Percentiles rank a stretch among this genome's conserved stretches.
Evolutionary conservation across 2,329 filamentous ascomycete species (phyloP).

Genomic region (Cladosporium phlei): DNA sequence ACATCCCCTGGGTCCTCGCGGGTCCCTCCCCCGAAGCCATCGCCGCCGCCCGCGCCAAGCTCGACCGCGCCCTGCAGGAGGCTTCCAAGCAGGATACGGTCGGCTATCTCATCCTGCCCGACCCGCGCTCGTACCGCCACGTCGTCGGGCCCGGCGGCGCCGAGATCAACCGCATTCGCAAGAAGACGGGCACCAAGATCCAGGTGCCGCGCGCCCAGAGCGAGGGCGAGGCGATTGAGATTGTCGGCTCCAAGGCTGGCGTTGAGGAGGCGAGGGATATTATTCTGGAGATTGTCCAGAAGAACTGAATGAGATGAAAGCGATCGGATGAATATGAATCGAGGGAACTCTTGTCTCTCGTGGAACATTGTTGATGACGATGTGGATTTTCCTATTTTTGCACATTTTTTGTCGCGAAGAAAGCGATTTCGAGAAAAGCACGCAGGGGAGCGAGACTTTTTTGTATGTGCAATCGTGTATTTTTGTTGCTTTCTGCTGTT

Average conservation of each 20-base stretch:
- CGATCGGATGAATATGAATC: too few species aligned
- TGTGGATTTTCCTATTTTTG: too few species aligned
- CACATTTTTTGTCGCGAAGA: too few species aligned
- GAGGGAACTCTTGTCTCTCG: too few species aligned
- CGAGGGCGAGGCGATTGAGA: slow-evolving; percentile 78
- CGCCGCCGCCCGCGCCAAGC: slow-evolving; percentile 70
- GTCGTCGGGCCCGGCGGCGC: slow-evolving; percentile 85
- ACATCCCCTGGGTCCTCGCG: slow-evolving; percentile 83
- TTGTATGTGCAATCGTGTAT: too few species aligned
- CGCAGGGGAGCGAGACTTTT: too few species aligned
- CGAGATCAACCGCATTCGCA: slow-evolving; percentile 89
- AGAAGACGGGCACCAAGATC: slow-evolving; percentile 88
- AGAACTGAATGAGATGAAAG: too few species aligned
- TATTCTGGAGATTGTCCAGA: slow-evolving; percentile 73
- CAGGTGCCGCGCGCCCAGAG: slow-evolving; percentile 81
- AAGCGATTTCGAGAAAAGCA: too few species aligned
- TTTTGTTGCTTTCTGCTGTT: too few species aligned
- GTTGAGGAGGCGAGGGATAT: slow-evolving; percentile 83
- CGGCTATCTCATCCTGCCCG: slow-evolving; percentile 84
- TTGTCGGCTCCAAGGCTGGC: slow-evolving; percentile 72
- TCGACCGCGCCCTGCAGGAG: slow-evolving; percentile 68
- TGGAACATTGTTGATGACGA: too few species aligned
- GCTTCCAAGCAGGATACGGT: slow-evolving; percentile 65
- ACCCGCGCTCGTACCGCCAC: slow-evolving; percentile 81
- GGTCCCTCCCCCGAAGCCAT: slow-evolving; percentile 69